Conservation (phyloP, 2,329 filamentous ascomycete species). For the Proliferodiscus dingleyae region DNA sequence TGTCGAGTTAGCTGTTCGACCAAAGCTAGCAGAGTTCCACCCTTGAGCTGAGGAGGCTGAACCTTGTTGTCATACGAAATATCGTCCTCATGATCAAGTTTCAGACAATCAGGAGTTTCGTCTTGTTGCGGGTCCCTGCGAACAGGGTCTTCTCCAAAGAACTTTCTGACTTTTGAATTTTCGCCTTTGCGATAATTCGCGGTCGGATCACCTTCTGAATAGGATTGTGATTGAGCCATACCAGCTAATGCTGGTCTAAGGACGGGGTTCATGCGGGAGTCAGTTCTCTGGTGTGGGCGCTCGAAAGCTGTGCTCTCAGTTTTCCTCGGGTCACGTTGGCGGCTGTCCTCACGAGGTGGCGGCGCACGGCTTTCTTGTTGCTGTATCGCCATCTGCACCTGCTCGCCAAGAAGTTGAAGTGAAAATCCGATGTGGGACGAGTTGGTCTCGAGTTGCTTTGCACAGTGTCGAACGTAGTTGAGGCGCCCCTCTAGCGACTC, state of each 20-base stretch:
- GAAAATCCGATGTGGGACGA: conserved; percentile 85
- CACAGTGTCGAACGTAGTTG: conserved; percentile 71
- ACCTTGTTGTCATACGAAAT: conserved; percentile 83
- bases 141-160: conserved; percentile 59
- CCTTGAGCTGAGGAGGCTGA: conserved; percentile 73
- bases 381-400: conserved; percentile 57
- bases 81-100: conserved; percentile 81
- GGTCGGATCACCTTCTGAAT: conserved; percentile 46
- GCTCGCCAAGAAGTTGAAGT: conserved; percentile 79
- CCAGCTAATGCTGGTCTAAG: conserved; percentile 26
- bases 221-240: conserved; percentile 51
- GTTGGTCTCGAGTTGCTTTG: conserved; percentile 77
- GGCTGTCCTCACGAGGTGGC: conserved; percentile 30
- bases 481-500: conserved; percentile 85
- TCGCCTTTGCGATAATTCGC: conserved; percentile 55
- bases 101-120: conserved; percentile 78
- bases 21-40: conserved; percentile 80
- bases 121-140: conserved; percentile 44
- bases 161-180: conserved; percentile 59
- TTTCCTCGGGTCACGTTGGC: conserved; percentile 51
- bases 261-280: conserved; percentile 40
- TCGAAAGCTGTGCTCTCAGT: conserved; percentile 54
- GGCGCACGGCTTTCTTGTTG: conserved; percentile 37
- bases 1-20: conserved; percentile 95
- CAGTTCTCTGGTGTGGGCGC: conserved; percentile 49